Evolutionary conservation across 2,329 filamentous ascomycete genomes (phyloP).

Genomic region (Apiospora aurea): DNA sequence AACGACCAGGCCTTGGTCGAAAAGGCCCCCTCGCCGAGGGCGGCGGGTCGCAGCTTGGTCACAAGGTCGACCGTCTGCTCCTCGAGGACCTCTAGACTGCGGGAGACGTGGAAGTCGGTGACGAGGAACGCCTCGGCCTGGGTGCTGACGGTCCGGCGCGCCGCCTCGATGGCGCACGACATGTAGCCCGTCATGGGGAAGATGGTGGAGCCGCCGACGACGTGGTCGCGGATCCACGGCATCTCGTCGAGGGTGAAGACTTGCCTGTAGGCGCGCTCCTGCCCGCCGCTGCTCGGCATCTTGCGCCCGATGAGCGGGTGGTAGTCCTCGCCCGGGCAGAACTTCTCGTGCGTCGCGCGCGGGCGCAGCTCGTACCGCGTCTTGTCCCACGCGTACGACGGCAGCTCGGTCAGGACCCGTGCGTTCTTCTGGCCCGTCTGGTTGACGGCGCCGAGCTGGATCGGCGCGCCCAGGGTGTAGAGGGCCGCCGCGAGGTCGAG

Average conservation of each 20-base stretch:
- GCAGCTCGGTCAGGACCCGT: background rate
- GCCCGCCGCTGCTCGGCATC: background rate
- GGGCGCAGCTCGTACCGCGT: background rate
- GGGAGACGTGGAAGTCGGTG: constrained; percentile 29
- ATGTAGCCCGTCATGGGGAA: constrained; percentile 31
- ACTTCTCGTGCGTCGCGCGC: constrained; percentile 11
- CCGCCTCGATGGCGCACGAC: constrained; percentile 28
- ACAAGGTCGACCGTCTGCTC: constrained; percentile 37
- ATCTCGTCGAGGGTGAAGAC: constrained; percentile 13
- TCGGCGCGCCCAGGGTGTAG: constrained; percentile 36
- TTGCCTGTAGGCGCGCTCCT: constrained; percentile 20
- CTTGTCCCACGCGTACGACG: constrained; percentile 6
- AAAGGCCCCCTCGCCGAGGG: constrained; percentile 30
- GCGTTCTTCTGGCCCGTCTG: background rate
- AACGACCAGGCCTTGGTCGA: constrained; percentile 23
- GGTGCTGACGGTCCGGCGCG: constrained; percentile 21
- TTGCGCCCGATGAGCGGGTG: background rate
- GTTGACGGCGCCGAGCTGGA: constrained; percentile 34
- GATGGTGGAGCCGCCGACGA: constrained; percentile 39
- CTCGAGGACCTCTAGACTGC: constrained; percentile 37
- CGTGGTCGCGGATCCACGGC: constrained; percentile 28
- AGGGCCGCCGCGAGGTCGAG: constrained; percentile 40
- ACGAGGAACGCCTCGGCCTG: constrained; percentile 22
- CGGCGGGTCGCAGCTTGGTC: constrained; percentile 35
- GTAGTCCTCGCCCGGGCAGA: constrained; percentile 22